These are phyloP conservation scores for Lentinula sp. DNA, from an alignment of 768 basidiomycete genomes.

Conservation along the genomic window DNA sequence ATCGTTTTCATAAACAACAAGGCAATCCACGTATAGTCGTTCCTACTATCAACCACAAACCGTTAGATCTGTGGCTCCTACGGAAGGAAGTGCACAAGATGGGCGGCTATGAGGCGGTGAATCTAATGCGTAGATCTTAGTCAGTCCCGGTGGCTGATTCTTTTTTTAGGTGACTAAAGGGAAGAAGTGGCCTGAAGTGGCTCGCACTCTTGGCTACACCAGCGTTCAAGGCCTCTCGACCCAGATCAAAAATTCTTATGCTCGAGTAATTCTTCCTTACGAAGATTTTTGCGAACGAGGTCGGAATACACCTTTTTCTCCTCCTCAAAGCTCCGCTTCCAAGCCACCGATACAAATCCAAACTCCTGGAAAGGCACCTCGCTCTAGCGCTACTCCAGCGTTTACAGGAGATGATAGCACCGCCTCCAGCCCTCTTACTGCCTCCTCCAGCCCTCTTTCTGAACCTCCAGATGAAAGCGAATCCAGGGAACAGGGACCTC, in stretches of 20 bases:
- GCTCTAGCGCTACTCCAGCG: conserved; percentile 28
- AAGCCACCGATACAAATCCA: background rate
- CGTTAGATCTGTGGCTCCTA: conserved; percentile 90
- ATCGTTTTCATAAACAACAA: conserved; percentile 94
- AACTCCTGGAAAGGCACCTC: conserved; percentile 29
- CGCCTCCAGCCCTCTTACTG: conserved; percentile 71
- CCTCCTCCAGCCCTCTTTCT: conserved; percentile 71
- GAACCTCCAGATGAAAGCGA: conserved; percentile 79
- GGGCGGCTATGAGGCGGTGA: conserved; percentile 84
- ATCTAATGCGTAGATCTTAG: conserved; percentile 18
- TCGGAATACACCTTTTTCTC: conserved; percentile 47
- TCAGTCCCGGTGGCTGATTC: conserved; percentile 7
- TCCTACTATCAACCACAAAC: conserved; percentile 88
- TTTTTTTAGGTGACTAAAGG: conserved; percentile 64
- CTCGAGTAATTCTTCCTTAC: conserved; percentile 90
- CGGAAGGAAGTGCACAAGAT: conserved; percentile 86
- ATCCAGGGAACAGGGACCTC: conserved; percentile 38
- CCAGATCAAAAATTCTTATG: conserved; percentile 87
- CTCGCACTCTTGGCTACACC: conserved; percentile 75
- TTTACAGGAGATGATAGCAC: conserved; percentile 44
- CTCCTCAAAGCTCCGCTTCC: conserved; percentile 1
- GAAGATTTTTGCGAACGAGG: conserved; percentile 83
- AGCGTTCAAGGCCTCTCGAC: conserved; percentile 78
- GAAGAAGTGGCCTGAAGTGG: conserved; percentile 87
- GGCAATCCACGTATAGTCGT: conserved; percentile 87